Evolutionary conservation across 2,329 filamentous ascomycete species (phyloP).

Genomic region (Plectosphaerella sp.): DNA sequence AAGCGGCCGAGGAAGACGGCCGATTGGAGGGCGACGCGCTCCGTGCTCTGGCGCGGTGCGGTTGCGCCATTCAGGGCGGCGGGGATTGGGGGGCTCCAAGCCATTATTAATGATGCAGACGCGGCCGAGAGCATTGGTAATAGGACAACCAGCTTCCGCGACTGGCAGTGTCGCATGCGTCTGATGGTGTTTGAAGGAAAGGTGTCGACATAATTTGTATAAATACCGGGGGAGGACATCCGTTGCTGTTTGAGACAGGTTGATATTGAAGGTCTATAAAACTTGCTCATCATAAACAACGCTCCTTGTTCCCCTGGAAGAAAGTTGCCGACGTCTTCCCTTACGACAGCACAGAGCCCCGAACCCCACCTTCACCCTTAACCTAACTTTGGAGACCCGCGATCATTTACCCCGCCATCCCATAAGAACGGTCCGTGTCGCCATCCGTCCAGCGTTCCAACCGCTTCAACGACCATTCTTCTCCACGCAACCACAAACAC

Average conservation of each 20-base stretch:
- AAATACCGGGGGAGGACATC: too few relatives aligned
- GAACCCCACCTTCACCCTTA: slow-evolving; percentile 1
- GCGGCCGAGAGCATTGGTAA: too few relatives aligned
- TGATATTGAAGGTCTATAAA: too few relatives aligned
- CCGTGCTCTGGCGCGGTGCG: not conserved
- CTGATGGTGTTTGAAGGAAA: too few relatives aligned
- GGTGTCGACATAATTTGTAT: too few relatives aligned
- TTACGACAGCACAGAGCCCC: not conserved
- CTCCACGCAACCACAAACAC: not conserved
- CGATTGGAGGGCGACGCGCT: slow-evolving; percentile 2
- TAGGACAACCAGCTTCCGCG: too few relatives aligned
- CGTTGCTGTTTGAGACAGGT: too few relatives aligned
- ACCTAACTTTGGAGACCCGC: not conserved
- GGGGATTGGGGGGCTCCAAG: not conserved
- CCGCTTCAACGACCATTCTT: not conserved
- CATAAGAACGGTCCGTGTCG: slow-evolving; percentile 2
- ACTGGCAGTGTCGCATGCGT: too few relatives aligned
- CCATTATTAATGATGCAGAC: slow-evolving; percentile 8
- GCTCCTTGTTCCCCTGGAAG: too few relatives aligned
- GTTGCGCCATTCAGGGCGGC: slow-evolving; percentile 9
- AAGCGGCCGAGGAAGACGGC: slow-evolving; percentile 3
- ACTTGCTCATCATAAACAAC: too few relatives aligned
- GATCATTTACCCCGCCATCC: slow-evolving; percentile 8
- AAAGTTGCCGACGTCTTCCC: too few relatives aligned
- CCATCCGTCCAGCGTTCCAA: slow-evolving; percentile 4